Base-by-base conservation (phyloP, 305 asterid species). In the Ajuga reptans region DNA sequence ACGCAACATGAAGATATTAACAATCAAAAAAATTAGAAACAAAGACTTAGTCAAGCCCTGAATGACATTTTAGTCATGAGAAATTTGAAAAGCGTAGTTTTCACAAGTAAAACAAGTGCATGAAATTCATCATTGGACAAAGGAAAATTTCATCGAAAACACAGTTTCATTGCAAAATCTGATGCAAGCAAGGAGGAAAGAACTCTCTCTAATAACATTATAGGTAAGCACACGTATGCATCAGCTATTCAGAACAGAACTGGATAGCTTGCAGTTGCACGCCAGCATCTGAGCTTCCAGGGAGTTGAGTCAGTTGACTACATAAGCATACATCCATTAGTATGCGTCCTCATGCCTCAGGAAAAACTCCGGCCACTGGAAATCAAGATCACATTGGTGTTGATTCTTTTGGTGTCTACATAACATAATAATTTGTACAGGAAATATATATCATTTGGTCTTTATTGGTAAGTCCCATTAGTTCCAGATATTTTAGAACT, bases 241-340 rank as follows among this genome's bases (percentile, higher is more conserved):
- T 55, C 55, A 50, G 34, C 55, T 37, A 62, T 55, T 47, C 66
- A 66, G 46, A 70, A 68, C 55, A 57, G 62, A 76, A 72, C 73
- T 55, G 49, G 39, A 54, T 29, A 60, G 18, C 55, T 58, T 68
- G 24, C 36, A 57, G 37, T 21, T 60, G 12, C 36, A 64, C 62
- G 62, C 56, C 69, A 50, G 59, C 46, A 54, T 24, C 58, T 17
- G 12, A 56, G 69, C 51, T 55, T 72, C 59, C 42, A 12, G n/a
- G 39, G 47, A 67, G 61, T 54, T 31, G 31, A 27, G 3, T 27
- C 31, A 27, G 31, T 27, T 27, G 43, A 51, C 59, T 66, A 39
- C 21, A 18, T 62, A 62, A 66, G 62, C 69, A 36, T 29, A 49
- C 37, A 39, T 17, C 34, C 27, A 46, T 16, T 45, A 39, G n/a